Conservation (phyloP, 1,139 yeast species). For the Kodamaea alishanica region DNA sequence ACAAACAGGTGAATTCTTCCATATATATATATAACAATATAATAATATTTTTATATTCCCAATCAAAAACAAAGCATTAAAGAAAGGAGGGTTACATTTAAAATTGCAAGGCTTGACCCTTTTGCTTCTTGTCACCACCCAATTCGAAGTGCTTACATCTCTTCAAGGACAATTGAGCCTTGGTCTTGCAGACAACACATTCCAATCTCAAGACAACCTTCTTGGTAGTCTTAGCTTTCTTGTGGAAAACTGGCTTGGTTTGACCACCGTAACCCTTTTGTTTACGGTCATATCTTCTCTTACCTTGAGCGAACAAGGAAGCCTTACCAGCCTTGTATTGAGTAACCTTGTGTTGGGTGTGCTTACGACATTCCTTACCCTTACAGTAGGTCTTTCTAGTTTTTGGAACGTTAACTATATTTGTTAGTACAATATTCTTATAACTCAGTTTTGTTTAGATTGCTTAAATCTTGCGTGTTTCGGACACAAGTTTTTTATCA, state of each 20-base stretch:
- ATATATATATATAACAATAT: not conserved
- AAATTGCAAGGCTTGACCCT: constrained; percentile 98
- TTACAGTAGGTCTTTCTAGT: constrained; percentile 99
- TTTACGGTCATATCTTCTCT: constrained; percentile 99
- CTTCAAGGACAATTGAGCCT: constrained; percentile 96
- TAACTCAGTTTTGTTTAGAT: not conserved
- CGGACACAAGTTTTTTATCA: not conserved
- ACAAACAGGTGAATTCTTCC: too few species aligned
- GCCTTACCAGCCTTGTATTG: constrained; percentile 99
- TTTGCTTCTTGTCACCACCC: constrained; percentile 99
- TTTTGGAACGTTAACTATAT: constrained; percentile 98
- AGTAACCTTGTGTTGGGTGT: constrained; percentile 99
- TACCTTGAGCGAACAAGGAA: constrained; percentile 98
- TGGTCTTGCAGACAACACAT: constrained; percentile 98
- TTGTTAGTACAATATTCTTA: constrained; percentile 25
- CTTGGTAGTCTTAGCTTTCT: constrained; percentile 99
- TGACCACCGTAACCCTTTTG: constrained; percentile 99
- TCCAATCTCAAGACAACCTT: constrained; percentile 99
- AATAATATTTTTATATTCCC: too few species aligned
- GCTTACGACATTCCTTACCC: constrained; percentile 98
- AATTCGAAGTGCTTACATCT: constrained; percentile 99
- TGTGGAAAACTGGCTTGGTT: constrained; percentile 99
- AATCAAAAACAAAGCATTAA: too few species aligned
- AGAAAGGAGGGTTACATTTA: constrained; percentile 30
- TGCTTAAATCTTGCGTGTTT: not conserved